Base-by-base conservation (phyloP, 75 land plant genomes). In the Picea sitchensis region DNA sequence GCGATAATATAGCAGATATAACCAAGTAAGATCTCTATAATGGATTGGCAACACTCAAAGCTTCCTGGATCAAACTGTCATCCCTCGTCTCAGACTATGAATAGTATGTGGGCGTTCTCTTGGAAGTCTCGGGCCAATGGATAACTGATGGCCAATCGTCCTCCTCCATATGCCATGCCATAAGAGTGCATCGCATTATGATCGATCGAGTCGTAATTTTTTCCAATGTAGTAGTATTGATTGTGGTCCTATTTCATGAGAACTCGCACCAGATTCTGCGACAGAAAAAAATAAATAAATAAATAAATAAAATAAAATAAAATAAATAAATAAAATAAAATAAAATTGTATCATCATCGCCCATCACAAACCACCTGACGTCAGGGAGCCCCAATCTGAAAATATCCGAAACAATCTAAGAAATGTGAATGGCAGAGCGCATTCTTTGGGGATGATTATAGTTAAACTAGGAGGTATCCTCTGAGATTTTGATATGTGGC, bases 161-260 rank as follows among this genome's bases (percentile, higher is more conserved):
- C 93, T 0, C 91, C 93, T 0, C 93, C 91, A 69, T 75, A 91
- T 3, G 93, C 93, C 93, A 91, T 91, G 3, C 79, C 73, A 67
- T 84, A 89, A 9, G 89, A 89, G 79, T 84, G 85, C 41, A 11
- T 51, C n/a, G 80, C 73, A 83, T 87, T 88, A 81, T 90, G 92
- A 30, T 77, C 57, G 65, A 82, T 86, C 21, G 86, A 86, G 80
- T 88, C 87, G n/a, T 86, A 92, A 47, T 80, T 81, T 36, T 84
- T 87, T 77, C 81, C 91, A 11, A 88, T 63, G 79, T 88, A 90
- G 59, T 88, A 88, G 18, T 77, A 78, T 80, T 79, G 26, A 26
- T 26, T 26, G 26, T 26, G 26, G 26, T 26, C 26, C 0, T 26
- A 26, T 26, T 26, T 26, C 65, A 17, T 26, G 21, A 90, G 80